Evolutionary conservation across 768 basidiomycete genomes (phyloP), one percentile per base, ranked within the genome.

Genomic region (Coprinellus micaceus): DNA sequence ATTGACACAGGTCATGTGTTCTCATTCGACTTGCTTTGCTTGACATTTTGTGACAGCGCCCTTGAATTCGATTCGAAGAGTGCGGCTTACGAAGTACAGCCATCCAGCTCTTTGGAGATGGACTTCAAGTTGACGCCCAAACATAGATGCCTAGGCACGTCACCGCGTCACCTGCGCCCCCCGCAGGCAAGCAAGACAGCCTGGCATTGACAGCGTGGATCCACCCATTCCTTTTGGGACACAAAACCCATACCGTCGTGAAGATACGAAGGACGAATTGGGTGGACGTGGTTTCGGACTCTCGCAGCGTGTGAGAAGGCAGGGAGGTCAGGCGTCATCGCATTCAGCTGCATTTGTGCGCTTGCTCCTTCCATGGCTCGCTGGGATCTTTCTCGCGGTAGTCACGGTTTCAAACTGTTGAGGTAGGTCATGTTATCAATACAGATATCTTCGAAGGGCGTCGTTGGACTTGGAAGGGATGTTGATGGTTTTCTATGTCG

Each of bases 321-420:
- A 21, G 33, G 36, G 49, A 22, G 33, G 33, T 33, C 33, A 33
- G 33, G 33, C 30, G 19, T 24, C 30, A 29, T 51, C 36, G 4
- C 12, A 13, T 33, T 37, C 49, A 25, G 29, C 49, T 29, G 29
- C 30, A 19, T 37, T 21, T 43, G 13, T 43, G 15, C 40, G n/a
- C 6, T 21, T 21, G 13, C 19, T 5, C 40, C 19, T 43, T 43
- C 40, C 40, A 43, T 43, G n/a, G 19, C 19, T 21, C 40, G 6
- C 40, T 5, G 6, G 19, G 19, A 43, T 43, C 19, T 10, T 21
- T 51, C 49, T 51, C 49, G 49, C 65, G 65, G 61, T 63, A 61
- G 62, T 66, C 65, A 63, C 63, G 65, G 63, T 63, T 51, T 37
- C 17, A 43, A 9, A 43, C 49, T 56, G 61, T 59, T 47, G 46